Percentiles rank a stretch among this genome's conserved stretches.
Conservation (phyloP, 73 alveolate genomes). For the Stentor roeselii region DNA sequence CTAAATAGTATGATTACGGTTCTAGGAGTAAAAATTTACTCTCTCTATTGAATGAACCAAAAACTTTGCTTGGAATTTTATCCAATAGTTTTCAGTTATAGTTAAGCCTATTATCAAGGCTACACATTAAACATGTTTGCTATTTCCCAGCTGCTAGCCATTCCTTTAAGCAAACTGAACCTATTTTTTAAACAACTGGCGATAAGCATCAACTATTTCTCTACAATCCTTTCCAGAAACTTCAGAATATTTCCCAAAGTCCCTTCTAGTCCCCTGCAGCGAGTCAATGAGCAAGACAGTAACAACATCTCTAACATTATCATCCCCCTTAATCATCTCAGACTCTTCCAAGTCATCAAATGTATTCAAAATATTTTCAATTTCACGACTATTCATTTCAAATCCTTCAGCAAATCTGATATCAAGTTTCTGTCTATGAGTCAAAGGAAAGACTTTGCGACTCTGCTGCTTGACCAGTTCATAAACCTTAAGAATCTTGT, state of each 20-base stretch:
- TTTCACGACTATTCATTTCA: not conserved
- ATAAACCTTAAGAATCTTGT: not conserved
- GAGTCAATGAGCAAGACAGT: not conserved
- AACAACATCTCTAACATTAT: not conserved
- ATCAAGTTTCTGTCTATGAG: not conserved
- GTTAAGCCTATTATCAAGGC: too few species aligned
- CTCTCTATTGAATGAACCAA: too few species aligned
- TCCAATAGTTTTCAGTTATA: too few species aligned
- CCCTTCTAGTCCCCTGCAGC: not conserved
- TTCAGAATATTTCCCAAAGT: not conserved
- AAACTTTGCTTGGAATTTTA: too few species aligned
- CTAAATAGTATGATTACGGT: too few species aligned
- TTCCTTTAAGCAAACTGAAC: not conserved
- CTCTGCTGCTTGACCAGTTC: not conserved
- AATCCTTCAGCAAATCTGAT: not conserved
- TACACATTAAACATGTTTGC: not conserved
- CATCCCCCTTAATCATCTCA: not conserved
- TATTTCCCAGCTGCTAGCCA: not conserved
- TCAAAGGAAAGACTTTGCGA: not conserved
- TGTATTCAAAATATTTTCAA: not conserved
- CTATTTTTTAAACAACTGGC: not conserved
- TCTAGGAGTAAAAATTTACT: too few species aligned
- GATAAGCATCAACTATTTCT: not conserved
- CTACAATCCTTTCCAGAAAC: not conserved
- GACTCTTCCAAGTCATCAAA: not conserved